A percentile compares a stretch with the other conserved stretches of the same genome.
Evolutionary conservation across 2,329 filamentous ascomycete species (phyloP).

Genomic region (Chaetomiaceae sp.): DNA sequence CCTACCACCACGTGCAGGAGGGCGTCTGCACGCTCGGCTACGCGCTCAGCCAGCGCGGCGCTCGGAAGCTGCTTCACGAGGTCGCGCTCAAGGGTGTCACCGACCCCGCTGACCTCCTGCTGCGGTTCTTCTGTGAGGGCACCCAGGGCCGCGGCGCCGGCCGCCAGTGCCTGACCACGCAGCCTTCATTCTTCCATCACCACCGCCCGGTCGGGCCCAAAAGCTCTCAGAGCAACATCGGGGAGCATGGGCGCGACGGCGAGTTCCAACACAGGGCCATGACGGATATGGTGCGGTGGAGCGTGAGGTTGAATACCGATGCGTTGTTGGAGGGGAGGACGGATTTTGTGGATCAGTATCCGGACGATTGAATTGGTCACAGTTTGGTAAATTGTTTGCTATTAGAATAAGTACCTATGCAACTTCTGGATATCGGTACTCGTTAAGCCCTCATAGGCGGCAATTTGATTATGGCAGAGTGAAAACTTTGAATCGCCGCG

Average conservation of each 20-base stretch:
- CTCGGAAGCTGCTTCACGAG: constrained; percentile 35
- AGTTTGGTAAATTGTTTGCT: not conserved
- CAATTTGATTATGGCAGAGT: too few relatives aligned
- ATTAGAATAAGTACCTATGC: too few relatives aligned
- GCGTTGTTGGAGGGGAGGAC: constrained; percentile 31
- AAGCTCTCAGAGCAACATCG: constrained; percentile 32
- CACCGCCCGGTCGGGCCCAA: constrained; percentile 35
- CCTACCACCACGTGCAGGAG: constrained; percentile 35
- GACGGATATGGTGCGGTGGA: constrained; percentile 35
- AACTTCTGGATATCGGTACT: too few relatives aligned
- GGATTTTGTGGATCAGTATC: constrained; percentile 27
- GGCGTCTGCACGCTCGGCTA: constrained; percentile 38
- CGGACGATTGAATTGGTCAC: constrained; percentile 19
- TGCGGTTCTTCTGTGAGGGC: constrained; percentile 39
- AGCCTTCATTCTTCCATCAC: constrained; percentile 42
- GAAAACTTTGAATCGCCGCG: too few relatives aligned
- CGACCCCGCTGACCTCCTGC: constrained; percentile 34
- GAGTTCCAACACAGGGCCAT: constrained; percentile 26
- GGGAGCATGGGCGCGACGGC: constrained; percentile 24
- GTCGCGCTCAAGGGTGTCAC: constrained; percentile 34
- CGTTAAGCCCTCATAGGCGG: too few relatives aligned
- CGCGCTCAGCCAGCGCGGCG: constrained; percentile 36
- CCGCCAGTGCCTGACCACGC: constrained; percentile 35
- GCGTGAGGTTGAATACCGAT: constrained; percentile 36
- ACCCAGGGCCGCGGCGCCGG: constrained; percentile 26